Percentiles rank a stretch among this genome's conserved stretches.
phyloP scores from a whole-genome alignment of 1,139 yeast species.

The Taphrina betulina region DNA sequence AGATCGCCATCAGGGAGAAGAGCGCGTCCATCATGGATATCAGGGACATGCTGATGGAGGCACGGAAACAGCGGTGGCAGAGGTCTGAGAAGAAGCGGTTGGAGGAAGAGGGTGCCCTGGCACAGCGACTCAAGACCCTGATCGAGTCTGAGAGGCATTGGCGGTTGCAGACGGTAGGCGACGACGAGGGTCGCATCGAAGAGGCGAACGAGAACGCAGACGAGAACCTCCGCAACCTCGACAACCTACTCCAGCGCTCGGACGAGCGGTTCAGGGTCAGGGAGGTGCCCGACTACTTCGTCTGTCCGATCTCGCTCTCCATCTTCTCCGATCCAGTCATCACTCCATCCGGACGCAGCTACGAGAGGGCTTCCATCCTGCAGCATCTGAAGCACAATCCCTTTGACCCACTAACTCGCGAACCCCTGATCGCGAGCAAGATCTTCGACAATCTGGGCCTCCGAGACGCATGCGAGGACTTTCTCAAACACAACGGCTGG shows the following conservation, averaged over 20 bases:
- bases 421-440: slow-evolving; percentile 47
- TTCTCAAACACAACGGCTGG: slow-evolving; percentile 39
- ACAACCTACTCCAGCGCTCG: slow-evolving; percentile 42
- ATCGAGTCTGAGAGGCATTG: slow-evolving; percentile 41
- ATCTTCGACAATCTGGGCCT: slow-evolving; percentile 51
- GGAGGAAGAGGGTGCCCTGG: slow-evolving; percentile 41
- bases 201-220: slow-evolving; percentile 41
- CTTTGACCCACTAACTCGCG: slow-evolving; percentile 51
- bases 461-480: slow-evolving; percentile 48
- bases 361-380: slow-evolving; percentile 49
- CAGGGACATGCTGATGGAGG: slow-evolving; percentile 42
- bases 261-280: slow-evolving; percentile 39
- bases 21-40: slow-evolving; percentile 43
- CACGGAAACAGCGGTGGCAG: slow-evolving; percentile 43
- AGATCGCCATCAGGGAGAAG: slow-evolving; percentile 40
- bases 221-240: slow-evolving; percentile 42
- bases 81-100: slow-evolving; percentile 40
- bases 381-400: slow-evolving; percentile 47
- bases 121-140: slow-evolving; percentile 42
- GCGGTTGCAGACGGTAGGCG: slow-evolving; percentile 39
- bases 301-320: slow-evolving; percentile 54
- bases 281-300: slow-evolving; percentile 50
- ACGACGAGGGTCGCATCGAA: slow-evolving; percentile 40
- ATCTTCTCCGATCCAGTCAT: slow-evolving; percentile 51
- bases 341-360: slow-evolving; percentile 54